Base-by-base conservation (phyloP, 108 stramenopile genomes). In the Fragilaria crotonensis region DNA sequence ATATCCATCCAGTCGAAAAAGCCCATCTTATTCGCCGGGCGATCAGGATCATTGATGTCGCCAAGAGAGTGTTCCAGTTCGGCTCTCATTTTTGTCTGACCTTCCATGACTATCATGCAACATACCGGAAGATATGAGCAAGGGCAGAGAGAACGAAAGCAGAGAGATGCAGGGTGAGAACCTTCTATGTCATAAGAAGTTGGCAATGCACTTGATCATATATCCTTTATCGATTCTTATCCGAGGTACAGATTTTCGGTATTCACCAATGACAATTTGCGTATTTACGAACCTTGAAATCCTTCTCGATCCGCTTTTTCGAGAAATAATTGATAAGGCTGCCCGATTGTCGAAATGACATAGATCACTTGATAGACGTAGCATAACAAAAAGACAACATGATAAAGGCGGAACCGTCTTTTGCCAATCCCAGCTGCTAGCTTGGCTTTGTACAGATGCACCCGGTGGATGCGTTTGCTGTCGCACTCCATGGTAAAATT, bases 221-320 rank as follows among this genome's bases (percentile, higher is more conserved):
- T n/a, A n/a, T n/a, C n/a, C n/a, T n/a, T n/a, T n/a, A n/a, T n/a
- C n/a, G n/a, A n/a, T n/a, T n/a, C n/a, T n/a, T n/a, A n/a, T n/a
- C n/a, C n/a, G n/a, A n/a, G n/a, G n/a, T n/a, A n/a, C n/a, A n/a
- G n/a, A n/a, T n/a, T n/a, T n/a, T n/a, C n/a, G n/a, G n/a, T n/a
- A n/a, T n/a, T n/a, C n/a, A n/a, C n/a, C n/a, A n/a, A n/a, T n/a
- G n/a, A n/a, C n/a, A n/a, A n/a, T n/a, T n/a, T n/a, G n/a, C n/a
- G n/a, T n/a, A n/a, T n/a, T 20, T 18, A 62, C 77, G 51, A 33
- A 81, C 80, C 80, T 64, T 85, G 73, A 50, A 91, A 91, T 5
- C 90, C 90, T 65, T 91, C 90, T 11, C 84, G 73, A 47, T 91
- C 90, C n/a, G 85, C 90, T 80, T 87, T 91, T 73, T 79, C 84